phyloP scores from a whole-genome alignment of 495 filamentous ascomycete genomes.

The Aspergillus steynii region DNA sequence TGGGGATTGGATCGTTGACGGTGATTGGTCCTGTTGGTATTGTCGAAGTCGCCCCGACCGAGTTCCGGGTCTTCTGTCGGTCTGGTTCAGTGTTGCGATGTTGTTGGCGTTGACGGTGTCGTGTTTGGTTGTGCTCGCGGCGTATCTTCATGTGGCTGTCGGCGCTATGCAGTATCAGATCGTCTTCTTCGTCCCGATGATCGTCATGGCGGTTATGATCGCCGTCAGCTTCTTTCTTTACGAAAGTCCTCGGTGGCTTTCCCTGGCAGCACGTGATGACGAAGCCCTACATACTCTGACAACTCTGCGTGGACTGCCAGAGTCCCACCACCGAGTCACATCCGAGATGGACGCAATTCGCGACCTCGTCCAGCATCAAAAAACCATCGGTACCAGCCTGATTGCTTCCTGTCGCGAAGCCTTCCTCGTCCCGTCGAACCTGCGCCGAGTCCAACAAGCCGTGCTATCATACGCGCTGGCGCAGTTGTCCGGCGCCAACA shows the following conservation, averaged over 20 bases:
- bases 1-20: background rate
- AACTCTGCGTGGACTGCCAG: background rate
- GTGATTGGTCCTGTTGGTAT: background rate
- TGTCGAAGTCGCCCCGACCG: background rate
- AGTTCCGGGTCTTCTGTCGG: background rate
- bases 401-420: background rate
- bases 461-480: background rate
- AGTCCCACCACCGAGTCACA: background rate
- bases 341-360: background rate
- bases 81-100: background rate
- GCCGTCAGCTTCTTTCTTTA: background rate
- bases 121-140: background rate
- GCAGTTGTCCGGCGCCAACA: background rate
- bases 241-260: background rate
- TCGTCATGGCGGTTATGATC: background rate
- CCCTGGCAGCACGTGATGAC: background rate
- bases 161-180: background rate
- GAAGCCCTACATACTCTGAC: background rate
- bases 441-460: background rate
- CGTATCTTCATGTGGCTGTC: background rate
- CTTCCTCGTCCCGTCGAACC: background rate
- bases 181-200: background rate
- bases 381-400: too few relatives aligned
- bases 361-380: too few relatives aligned
- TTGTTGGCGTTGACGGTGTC: background rate